These are phyloP conservation scores for Torulaspora microellipsoides DNA, from an alignment of 805 yeast species.

Conservation along the genomic window DNA sequence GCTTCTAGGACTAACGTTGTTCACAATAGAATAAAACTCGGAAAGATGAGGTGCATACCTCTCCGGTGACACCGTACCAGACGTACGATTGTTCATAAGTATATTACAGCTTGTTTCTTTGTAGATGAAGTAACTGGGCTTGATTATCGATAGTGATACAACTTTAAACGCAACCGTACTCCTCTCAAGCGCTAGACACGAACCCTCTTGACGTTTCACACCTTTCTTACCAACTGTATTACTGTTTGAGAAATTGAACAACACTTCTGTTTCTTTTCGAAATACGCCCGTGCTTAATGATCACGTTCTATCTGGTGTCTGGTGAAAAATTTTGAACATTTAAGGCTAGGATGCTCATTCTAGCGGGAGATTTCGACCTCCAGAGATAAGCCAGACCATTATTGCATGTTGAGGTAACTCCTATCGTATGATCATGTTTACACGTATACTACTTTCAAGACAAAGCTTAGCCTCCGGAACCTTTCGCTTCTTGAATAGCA, in stretches of 20 bases:
- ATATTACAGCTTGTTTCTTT: background rate
- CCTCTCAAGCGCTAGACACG: background rate
- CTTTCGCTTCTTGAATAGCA: background rate
- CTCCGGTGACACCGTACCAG: conserved; percentile 19
- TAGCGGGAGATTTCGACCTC: too few species aligned
- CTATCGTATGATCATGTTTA: background rate
- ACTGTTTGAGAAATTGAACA: too few species aligned
- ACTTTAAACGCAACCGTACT: background rate
- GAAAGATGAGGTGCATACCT: conserved; percentile 47
- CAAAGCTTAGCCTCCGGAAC: background rate
- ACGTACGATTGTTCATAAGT: conserved; percentile 7
- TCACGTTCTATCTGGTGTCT: too few species aligned
- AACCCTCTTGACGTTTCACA: background rate
- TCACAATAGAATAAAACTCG: conserved; percentile 54
- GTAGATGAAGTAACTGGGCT: too few species aligned
- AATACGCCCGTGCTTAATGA: too few species aligned
- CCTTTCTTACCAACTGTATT: too few species aligned
- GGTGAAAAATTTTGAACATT: too few species aligned
- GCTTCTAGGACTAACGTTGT: conserved; percentile 24
- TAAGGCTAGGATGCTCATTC: too few species aligned
- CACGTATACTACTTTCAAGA: conserved; percentile 1
- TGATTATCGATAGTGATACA: background rate
- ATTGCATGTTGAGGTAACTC: too few species aligned
- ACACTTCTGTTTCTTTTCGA: too few species aligned
- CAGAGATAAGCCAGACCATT: too few species aligned